phyloP scores from a whole-genome alignment of 768 basidiomycete species.

The Auricularia cornea region DNA sequence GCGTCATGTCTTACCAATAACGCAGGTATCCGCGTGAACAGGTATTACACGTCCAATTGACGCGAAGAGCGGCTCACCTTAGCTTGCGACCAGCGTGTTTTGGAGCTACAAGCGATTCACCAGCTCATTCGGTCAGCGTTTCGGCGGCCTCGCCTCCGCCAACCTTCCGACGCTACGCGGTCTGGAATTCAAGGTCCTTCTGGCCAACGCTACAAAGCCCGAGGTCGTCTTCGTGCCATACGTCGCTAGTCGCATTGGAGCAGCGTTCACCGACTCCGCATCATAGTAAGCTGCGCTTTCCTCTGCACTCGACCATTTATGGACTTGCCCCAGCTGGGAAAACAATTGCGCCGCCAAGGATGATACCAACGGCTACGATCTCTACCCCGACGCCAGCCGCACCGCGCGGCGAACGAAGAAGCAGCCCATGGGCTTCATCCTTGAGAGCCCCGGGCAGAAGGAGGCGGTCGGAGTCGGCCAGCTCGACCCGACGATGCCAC shows the following conservation, averaged over 20 bases:
- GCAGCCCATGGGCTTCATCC: not conserved
- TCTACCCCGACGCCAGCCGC: constrained; percentile 17
- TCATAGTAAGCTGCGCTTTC: not conserved
- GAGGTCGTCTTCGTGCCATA: constrained; percentile 11
- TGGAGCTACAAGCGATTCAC: constrained; percentile 5
- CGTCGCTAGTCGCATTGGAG: constrained; percentile 6
- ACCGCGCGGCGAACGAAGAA: constrained; percentile 5
- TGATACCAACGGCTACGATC: constrained; percentile 45
- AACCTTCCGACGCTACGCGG: constrained; percentile 5
- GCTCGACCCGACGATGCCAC: too few species aligned
- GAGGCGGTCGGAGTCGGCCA: too few species aligned
- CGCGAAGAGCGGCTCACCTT: too few species aligned
- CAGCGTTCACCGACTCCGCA: constrained; percentile 5
- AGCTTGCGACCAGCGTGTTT: constrained; percentile 4
- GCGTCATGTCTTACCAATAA: too few species aligned
- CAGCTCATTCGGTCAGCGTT: constrained; percentile 4
- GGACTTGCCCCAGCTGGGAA: constrained; percentile 38
- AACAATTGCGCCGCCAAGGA: constrained; percentile 47
- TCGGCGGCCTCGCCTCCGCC: constrained; percentile 13
- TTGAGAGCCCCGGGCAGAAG: too few species aligned
- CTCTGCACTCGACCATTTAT: too few species aligned
- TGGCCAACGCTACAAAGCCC: constrained; percentile 4
- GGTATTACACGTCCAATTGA: too few species aligned
- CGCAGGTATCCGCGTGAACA: constrained; percentile 7
- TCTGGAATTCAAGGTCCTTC: constrained; percentile 9